A percentile compares a stretch with the other conserved stretches of the same genome.
Conservation (phyloP, 331 rosid genomes). For the Acacia concinna region DNA sequence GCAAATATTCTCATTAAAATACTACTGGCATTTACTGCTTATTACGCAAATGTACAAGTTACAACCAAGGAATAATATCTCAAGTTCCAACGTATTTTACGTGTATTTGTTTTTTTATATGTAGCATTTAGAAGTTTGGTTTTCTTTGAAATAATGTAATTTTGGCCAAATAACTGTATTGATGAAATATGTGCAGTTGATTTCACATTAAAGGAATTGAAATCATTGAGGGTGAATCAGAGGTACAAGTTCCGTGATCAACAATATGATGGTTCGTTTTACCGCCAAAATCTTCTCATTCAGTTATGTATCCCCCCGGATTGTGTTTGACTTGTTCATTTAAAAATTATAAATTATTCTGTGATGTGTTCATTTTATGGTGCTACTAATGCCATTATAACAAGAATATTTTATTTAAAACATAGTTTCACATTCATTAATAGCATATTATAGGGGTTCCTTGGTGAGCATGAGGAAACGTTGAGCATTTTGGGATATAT, state of each 20-base stretch:
- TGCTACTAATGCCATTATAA: constrained; percentile 5
- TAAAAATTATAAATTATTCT: constrained; percentile 23
- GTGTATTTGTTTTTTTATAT: not conserved
- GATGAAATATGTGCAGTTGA: constrained; percentile 63
- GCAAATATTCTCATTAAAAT: constrained; percentile 2
- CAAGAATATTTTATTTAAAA: not conserved
- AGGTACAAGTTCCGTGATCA: constrained; percentile 76
- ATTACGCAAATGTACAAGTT: constrained; percentile 8
- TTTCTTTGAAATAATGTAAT: constrained; percentile 8
- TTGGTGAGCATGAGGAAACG: constrained; percentile 5
- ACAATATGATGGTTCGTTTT: constrained; percentile 72
- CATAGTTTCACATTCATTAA: constrained; percentile 11
- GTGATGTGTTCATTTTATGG: not conserved
- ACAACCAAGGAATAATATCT: constrained; percentile 10
- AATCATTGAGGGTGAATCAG: constrained; percentile 72
- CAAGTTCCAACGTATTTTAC: not conserved
- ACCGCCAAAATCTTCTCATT: constrained; percentile 9
- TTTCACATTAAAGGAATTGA: constrained; percentile 74
- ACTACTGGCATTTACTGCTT: constrained; percentile 17
- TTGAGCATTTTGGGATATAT: not conserved
- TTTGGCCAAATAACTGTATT: constrained; percentile 9
- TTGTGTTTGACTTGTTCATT: constrained; percentile 12
- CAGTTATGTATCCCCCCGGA: not conserved
- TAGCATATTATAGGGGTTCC: not conserved
- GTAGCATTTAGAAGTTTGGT: not conserved